Percentiles rank a stretch among this genome's conserved stretches.
Conservation (phyloP, 2,329 filamentous ascomycete genomes). For the Botryotinia narcissicola region DNA sequence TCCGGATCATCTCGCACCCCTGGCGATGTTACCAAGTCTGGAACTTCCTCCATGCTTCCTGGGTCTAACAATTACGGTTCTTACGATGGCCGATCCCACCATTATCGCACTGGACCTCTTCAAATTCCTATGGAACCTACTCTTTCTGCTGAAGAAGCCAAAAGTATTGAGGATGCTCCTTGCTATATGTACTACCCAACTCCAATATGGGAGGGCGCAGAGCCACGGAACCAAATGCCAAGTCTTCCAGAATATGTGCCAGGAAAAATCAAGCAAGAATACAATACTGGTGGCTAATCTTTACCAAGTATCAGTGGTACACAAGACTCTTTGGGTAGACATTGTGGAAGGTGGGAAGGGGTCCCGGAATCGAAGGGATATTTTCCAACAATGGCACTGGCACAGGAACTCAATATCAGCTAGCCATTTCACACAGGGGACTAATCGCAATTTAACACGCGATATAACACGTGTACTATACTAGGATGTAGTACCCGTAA, state of each 20-base stretch:
- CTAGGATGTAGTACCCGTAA: background rate
- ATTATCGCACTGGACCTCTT: constrained; percentile 32
- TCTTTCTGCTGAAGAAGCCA: constrained; percentile 36
- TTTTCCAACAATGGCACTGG: constrained; percentile 34
- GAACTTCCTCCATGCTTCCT: constrained; percentile 33
- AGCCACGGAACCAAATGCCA: constrained; percentile 33
- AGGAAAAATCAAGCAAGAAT: constrained; percentile 36
- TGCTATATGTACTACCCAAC: constrained; percentile 38
- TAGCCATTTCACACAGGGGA: constrained; percentile 3
- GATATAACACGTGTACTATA: background rate
- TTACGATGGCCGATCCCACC: constrained; percentile 34
- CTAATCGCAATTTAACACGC: background rate
- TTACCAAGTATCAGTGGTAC: constrained; percentile 32
- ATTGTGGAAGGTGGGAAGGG: constrained; percentile 39
- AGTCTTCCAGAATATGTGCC: constrained; percentile 30
- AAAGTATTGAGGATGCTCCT: constrained; percentile 33
- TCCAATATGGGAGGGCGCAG: constrained; percentile 35
- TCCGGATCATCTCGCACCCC: constrained; percentile 29
- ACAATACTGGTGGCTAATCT: constrained; percentile 28
- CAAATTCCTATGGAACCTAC: constrained; percentile 38
- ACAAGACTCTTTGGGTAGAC: constrained; percentile 28
- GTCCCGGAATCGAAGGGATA: constrained; percentile 33
- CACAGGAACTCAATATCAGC: constrained; percentile 37
- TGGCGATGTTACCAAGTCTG: constrained; percentile 36
- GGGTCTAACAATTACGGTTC: constrained; percentile 30